phyloP scores from a whole-genome alignment of 345 rosid species.

The Lepidium africanum region DNA sequence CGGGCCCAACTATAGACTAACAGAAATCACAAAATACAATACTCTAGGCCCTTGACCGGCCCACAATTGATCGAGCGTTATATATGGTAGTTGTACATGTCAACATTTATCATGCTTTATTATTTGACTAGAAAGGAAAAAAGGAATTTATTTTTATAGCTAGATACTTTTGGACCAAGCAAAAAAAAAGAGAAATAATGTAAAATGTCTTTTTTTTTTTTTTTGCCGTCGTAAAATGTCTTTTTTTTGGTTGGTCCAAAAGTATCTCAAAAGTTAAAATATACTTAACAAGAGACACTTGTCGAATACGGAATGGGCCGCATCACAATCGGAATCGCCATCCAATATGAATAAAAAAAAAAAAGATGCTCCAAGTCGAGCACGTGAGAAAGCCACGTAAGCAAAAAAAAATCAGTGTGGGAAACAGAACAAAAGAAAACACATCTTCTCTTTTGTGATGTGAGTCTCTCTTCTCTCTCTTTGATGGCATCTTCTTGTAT shows the following conservation, averaged over 20 bases:
- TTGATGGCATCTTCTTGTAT: background rate
- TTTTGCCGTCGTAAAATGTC: too few relatives aligned
- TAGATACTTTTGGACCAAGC: slow-evolving; percentile 21
- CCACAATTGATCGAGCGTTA: background rate
- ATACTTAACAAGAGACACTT: too few relatives aligned
- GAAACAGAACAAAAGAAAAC: slow-evolving; percentile 31
- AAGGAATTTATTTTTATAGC: background rate
- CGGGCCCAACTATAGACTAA: background rate
- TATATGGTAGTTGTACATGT: background rate
- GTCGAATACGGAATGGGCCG: slow-evolving; percentile 19
- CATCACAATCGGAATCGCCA: slow-evolving; percentile 28
- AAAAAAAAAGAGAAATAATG: slow-evolving; percentile 2
- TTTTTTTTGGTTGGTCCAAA: background rate
- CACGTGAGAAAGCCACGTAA: slow-evolving; percentile 29
- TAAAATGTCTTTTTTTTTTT: too few relatives aligned
- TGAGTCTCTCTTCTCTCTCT: background rate
- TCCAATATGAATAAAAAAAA: background rate
- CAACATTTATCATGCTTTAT: slow-evolving; percentile 9
- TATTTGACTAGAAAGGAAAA: background rate
- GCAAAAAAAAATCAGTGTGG: slow-evolving; percentile 10
- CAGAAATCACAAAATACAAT: background rate
- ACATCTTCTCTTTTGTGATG: slow-evolving; percentile 17
- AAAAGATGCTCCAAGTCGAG: background rate
- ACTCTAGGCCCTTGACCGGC: background rate
- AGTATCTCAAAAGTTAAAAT: too few relatives aligned